Evolutionary conservation across 2,329 filamentous ascomycete species (phyloP).

Genomic region (Trichoderma afroharzianum): DNA sequence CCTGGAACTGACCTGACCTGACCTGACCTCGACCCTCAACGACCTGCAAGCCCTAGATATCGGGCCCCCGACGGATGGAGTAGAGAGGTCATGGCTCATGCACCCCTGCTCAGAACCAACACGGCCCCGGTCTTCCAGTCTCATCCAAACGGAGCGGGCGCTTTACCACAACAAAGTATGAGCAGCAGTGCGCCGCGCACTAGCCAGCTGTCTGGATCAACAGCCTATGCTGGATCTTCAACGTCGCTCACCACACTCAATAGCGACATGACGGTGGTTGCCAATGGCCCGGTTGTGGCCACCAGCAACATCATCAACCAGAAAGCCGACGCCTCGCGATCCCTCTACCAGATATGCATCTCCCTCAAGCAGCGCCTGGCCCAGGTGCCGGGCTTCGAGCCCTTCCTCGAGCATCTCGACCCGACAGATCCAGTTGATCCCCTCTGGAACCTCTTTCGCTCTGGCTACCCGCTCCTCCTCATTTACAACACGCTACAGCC

Average conservation of each 20-base stretch:
- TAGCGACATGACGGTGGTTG: conserved; percentile 42
- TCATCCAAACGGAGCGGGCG: conserved; percentile 44
- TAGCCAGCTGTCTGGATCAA: conserved; percentile 62
- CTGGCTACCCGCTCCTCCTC: conserved; percentile 77
- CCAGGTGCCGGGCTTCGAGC: conserved; percentile 79
- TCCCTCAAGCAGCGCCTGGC: conserved; percentile 76
- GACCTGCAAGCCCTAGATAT: conserved; percentile 2
- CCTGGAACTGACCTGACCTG: not conserved
- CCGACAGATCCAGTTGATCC: conserved; percentile 77
- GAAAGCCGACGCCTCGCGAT: conserved; percentile 84
- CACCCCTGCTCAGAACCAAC: conserved; percentile 56
- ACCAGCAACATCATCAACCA: conserved; percentile 96
- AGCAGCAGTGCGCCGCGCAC: conserved; percentile 54
- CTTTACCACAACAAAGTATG: conserved; percentile 39
- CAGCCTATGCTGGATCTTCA: conserved; percentile 53
- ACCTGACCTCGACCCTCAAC: not conserved
- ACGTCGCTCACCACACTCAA: conserved; percentile 50
- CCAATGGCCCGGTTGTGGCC: conserved; percentile 63
- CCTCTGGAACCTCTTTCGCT: conserved; percentile 81
- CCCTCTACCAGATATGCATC: conserved; percentile 93
- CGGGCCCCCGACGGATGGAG: conserved; percentile 38
- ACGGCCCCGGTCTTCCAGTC: conserved; percentile 53
- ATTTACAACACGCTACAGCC: conserved; percentile 87
- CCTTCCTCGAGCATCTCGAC: conserved; percentile 68
- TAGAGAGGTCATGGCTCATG: conserved; percentile 54